These are phyloP conservation scores for Ganoderma resinaceum DNA, from an alignment of 1,284 basidiomycete genomes.

Conservation along the genomic window DNA sequence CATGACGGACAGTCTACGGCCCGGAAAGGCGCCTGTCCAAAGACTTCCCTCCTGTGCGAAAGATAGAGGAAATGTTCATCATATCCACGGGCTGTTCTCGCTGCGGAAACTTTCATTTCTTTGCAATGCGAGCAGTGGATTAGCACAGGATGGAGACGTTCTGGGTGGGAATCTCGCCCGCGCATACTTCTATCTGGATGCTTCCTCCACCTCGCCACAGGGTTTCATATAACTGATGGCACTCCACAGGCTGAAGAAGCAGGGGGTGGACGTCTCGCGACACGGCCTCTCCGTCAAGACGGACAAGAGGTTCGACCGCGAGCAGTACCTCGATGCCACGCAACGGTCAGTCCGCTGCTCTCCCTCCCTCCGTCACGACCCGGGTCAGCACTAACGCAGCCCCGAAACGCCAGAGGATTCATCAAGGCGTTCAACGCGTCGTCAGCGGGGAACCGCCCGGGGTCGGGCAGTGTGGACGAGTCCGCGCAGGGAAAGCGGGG, in stretches of 20 bases:
- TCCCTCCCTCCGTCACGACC: not conserved
- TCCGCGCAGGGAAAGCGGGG: conserved; percentile 8
- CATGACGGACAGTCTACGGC: no score
- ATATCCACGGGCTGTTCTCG: no score
- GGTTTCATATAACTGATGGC: not conserved
- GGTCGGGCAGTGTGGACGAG: not conserved
- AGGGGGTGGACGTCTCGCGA: conserved; percentile 60
- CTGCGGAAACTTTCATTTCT: no score
- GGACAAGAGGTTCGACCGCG: conserved; percentile 58
- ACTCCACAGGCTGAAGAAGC: conserved; percentile 55
- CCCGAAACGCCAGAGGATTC: conserved; percentile 21
- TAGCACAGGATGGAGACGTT: not conserved
- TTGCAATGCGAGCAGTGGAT: not conserved
- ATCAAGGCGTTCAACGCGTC: conserved; percentile 33
- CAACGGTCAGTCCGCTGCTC: conserved; percentile 55
- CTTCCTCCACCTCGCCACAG: not conserved
- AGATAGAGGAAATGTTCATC: no score
- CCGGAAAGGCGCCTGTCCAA: no score
- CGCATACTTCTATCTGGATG: not conserved
- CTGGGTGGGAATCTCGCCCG: not conserved
- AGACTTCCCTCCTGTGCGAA: no score
- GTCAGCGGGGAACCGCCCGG: conserved; percentile 19
- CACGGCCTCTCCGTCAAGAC: conserved; percentile 72
- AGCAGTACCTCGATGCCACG: conserved; percentile 74
- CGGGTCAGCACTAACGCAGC: conserved; percentile 3